phyloP scores from a whole-genome alignment of 768 basidiomycete species.

The Saitozyma sp. region DNA sequence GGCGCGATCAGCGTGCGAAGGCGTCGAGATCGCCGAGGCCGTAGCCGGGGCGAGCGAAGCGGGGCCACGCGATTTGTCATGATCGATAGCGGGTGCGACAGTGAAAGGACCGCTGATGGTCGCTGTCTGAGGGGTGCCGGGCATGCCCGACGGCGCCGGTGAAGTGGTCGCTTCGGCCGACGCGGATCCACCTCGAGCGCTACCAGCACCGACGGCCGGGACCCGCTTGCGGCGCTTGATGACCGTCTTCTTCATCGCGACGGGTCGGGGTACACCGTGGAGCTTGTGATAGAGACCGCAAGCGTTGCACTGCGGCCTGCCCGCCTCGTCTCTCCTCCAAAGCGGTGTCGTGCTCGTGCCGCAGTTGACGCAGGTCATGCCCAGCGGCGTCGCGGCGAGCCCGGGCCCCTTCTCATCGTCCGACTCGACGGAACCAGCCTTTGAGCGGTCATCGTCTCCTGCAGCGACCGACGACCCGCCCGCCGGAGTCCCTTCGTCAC shows the following conservation, averaged over 20 bases:
- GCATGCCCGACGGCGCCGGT: slow-evolving; percentile 8
- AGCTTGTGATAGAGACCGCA: slow-evolving; percentile 89
- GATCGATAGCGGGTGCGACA: too few species aligned
- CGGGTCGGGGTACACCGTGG: slow-evolving; percentile 93
- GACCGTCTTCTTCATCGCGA: slow-evolving; percentile 98
- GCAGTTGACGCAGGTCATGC: slow-evolving; percentile 53
- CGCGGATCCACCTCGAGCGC: slow-evolving; percentile 24
- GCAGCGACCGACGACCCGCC: background rate
- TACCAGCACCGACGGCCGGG: slow-evolving; percentile 63
- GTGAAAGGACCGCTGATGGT: background rate
- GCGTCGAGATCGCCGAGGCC: background rate
- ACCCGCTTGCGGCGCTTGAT: slow-evolving; percentile 98
- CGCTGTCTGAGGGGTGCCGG: slow-evolving; percentile 13
- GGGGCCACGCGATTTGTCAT: too few species aligned
- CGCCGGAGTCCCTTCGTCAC: too few species aligned
- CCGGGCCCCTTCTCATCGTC: slow-evolving; percentile 44
- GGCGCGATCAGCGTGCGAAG: too few species aligned
- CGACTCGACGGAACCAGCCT: slow-evolving; percentile 13
- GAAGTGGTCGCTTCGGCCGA: slow-evolving; percentile 20
- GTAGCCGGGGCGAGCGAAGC: background rate
- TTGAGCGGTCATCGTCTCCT: slow-evolving; percentile 6
- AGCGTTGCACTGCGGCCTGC: slow-evolving; percentile 57
- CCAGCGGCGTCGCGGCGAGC: slow-evolving; percentile 41
- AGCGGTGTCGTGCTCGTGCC: slow-evolving; percentile 55
- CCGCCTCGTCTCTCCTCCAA: slow-evolving; percentile 57